Conservation (phyloP, 164 flowering plant genomes). For the Liriodendron chinense region DNA sequence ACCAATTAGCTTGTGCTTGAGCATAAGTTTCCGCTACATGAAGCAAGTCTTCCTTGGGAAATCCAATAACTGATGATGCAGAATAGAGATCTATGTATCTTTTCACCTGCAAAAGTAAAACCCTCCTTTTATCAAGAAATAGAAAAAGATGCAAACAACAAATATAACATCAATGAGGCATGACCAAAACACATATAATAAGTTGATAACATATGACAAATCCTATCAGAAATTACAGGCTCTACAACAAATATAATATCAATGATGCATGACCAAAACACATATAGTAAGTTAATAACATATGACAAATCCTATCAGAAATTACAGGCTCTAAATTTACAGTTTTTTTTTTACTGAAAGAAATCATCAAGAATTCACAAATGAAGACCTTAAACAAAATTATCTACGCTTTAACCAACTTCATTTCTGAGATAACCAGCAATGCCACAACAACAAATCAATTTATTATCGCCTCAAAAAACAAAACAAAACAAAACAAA, state of each 20-base stretch:
- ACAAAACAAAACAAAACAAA: too few species aligned
- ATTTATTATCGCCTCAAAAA: too few species aligned
- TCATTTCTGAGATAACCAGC: too few species aligned
- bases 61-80: conserved; percentile 82
- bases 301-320: neutral
- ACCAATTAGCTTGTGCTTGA: conserved; percentile 58
- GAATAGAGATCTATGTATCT: conserved; percentile 88
- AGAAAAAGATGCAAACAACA: neutral
- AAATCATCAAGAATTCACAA: neutral
- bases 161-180: neutral
- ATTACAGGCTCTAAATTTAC: neutral
- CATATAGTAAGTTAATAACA: neutral
- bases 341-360: neutral
- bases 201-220: too few species aligned
- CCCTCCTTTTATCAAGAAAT: neutral
- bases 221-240: neutral
- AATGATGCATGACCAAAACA: neutral
- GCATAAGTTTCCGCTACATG: conserved; percentile 53
- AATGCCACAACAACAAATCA: too few species aligned
- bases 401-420: too few species aligned
- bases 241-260: neutral
- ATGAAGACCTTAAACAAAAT: neutral
- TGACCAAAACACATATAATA: neutral
- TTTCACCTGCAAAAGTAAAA: conserved; percentile 67
- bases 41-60: conserved; percentile 73